Evolutionary conservation across 176 grass and related monocot genomes (phyloP), one percentile per base, ranked within the genome.

Genomic region (Coix lacrymajobi): DNA sequence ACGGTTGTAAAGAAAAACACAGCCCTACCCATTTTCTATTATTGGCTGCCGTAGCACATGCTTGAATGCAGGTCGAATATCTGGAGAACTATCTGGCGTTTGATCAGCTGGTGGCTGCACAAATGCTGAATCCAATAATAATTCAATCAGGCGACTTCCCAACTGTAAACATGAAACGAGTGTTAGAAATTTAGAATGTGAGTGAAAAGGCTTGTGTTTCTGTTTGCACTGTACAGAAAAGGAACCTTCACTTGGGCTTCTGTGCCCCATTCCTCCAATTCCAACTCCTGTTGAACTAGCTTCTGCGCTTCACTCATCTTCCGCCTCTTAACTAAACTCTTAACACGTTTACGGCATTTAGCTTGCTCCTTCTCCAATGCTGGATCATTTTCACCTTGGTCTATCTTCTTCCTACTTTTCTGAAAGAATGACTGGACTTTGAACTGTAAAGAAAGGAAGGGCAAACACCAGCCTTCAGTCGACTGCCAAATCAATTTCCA

Each of bases 1-100:
- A 76, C 24, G 28, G 73, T 44, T 25, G 25, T 74, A 54, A n/a
- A 80, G 58, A 54, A 71, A 70, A 30, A 20, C 61, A 63, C 24
- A 20, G 25, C 37, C 71, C 62, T 95, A 98, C 96, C 96, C 90
- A 88, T 91, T 81, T 91, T 93, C 92, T 44, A 85, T 79, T 36
- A 89, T 82, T 69, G 84, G 82, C 72, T 83, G 77, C 52, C 81
- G 81, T 38, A 87, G 60, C 69, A 84, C 67, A 48, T 98, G 96
- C 66, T 86, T 92, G 90, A 98, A 98, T 89, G 96, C 96, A 83
- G 96, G 96, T 84, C 84, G 84, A 76, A 98, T 88, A 86, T 90
- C 89, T 63, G 91, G 93, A 62, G 81, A 89, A 75, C 83, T 71
- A 36, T 95, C 90, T n/a, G 74, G 85, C 71, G 75, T 61, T 85